phyloP scores from a whole-genome alignment of 1,139 yeast genomes.

The Yamadazyma blattariae region DNA sequence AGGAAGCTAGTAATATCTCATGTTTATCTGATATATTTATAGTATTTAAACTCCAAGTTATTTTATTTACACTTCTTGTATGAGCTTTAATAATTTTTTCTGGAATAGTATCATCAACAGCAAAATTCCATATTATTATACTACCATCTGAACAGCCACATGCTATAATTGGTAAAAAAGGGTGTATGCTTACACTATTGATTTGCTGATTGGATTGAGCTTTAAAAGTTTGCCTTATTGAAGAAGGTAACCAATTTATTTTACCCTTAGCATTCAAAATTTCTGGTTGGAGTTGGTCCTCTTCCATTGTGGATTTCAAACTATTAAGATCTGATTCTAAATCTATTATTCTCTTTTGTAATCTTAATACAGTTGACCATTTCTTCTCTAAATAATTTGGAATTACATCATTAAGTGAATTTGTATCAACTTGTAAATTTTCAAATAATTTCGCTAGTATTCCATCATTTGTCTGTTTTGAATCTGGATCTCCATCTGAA shows the following conservation, averaged over 20 bases:
- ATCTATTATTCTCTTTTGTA: slow-evolving; percentile 74
- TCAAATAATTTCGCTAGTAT: slow-evolving; percentile 12
- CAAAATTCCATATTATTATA: slow-evolving; percentile 68
- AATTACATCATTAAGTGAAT: slow-evolving; percentile 22
- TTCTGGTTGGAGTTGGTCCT: slow-evolving; percentile 24
- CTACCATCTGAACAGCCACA: slow-evolving; percentile 77
- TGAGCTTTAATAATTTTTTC: slow-evolving; percentile 72
- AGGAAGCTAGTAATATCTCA: slow-evolving; percentile 46
- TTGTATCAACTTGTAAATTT: slow-evolving; percentile 16
- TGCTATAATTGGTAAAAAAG: slow-evolving; percentile 60
- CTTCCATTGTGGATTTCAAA: slow-evolving; percentile 43
- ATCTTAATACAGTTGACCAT: slow-evolving; percentile 82
- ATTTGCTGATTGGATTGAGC: slow-evolving; percentile 59
- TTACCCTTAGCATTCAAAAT: slow-evolving; percentile 26
- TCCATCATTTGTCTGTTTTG: slow-evolving; percentile 3
- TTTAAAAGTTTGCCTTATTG: slow-evolving; percentile 46
- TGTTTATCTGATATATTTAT: slow-evolving; percentile 20
- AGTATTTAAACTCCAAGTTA: slow-evolving; percentile 51
- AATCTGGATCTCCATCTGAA: too few species aligned
- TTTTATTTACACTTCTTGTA: slow-evolving; percentile 62
- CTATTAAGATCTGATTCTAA: slow-evolving; percentile 42
- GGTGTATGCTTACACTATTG: slow-evolving; percentile 69
- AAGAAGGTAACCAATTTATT: slow-evolving; percentile 68
- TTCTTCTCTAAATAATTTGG: slow-evolving; percentile 70
- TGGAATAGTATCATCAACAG: slow-evolving; percentile 59